phyloP scores from a whole-genome alignment of 371 early-diverging fungal genomes.

The Actinomucor elegans region DNA sequence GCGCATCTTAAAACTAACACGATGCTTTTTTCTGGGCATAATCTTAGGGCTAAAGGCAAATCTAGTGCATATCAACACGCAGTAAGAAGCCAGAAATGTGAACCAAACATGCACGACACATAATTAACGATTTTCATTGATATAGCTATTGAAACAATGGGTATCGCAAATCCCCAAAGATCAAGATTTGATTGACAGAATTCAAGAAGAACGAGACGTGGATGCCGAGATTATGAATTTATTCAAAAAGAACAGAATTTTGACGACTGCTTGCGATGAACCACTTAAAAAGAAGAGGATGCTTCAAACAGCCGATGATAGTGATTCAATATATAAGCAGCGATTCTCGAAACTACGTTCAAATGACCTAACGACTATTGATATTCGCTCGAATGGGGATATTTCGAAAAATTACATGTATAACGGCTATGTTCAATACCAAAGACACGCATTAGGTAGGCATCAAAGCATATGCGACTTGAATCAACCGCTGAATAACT shows the following conservation, averaged over 20 bases:
- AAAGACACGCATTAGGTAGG: conserved; percentile 6
- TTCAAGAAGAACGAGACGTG: conserved; percentile 6
- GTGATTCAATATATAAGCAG: neutral
- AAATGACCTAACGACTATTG: neutral
- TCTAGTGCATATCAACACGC: neutral
- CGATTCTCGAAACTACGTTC: neutral
- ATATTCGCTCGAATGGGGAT: neutral
- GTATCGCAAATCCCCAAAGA: conserved; percentile 1
- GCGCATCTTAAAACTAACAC: neutral
- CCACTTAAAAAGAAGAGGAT: conserved; percentile 1
- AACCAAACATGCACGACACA: neutral
- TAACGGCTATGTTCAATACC: conserved; percentile 9
- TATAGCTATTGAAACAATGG: conserved; percentile 10
- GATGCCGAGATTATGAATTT: conserved; percentile 16
- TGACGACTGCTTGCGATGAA: neutral
- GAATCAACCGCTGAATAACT: neutral
- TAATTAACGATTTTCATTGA: neutral
- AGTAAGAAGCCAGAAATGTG: neutral
- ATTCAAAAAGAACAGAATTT: neutral
- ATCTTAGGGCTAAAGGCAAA: neutral
- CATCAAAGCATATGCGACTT: neutral
- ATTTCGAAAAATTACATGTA: neutral
- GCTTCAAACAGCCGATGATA: neutral
- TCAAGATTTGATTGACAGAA: neutral
- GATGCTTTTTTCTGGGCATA: neutral